A percentile compares a stretch with the other conserved stretches of the same genome.
These are phyloP conservation scores for Gnaphalium uliginosum DNA, from an alignment of 129 eudicot genomes.

Conservation along the genomic window DNA sequence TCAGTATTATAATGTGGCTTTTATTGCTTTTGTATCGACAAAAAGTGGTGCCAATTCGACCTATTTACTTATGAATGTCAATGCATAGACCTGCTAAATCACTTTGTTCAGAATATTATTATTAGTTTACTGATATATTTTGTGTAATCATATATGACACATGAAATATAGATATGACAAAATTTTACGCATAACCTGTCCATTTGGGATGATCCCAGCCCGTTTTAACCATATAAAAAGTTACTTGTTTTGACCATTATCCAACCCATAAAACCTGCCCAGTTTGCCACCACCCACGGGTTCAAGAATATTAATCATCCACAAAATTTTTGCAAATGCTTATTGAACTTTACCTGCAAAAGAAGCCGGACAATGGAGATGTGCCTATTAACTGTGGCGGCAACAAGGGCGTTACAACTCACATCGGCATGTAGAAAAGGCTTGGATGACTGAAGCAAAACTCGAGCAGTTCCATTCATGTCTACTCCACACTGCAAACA, in stretches of 20 bases:
- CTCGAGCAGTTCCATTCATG: slow-evolving; percentile 63
- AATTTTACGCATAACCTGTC: no score
- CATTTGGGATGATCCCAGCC: background rate
- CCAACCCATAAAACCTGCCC: background rate
- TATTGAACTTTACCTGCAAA: slow-evolving; percentile 44
- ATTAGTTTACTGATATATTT: background rate
- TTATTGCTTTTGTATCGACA: background rate
- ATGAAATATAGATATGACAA: no score
- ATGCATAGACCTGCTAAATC: background rate
- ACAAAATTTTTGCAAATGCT: background rate
- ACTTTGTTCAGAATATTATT: background rate
- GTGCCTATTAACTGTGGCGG: slow-evolving; percentile 76
- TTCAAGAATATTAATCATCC: background rate
- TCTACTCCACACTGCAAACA: slow-evolving; percentile 71
- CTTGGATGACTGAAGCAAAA: slow-evolving; percentile 82
- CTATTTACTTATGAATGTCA: background rate
- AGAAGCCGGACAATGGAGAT: slow-evolving; percentile 54
- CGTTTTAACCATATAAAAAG: background rate
- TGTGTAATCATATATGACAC: background rate
- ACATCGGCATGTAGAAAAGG: slow-evolving; percentile 75
- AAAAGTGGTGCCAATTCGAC: background rate
- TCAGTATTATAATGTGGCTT: background rate
- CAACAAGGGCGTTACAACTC: slow-evolving; percentile 74
- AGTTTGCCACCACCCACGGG: background rate
- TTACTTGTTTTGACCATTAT: background rate